These are phyloP conservation scores for Teratosphaeria destructans DNA, from an alignment of 2,329 filamentous ascomycete species.

Conservation along the genomic window DNA sequence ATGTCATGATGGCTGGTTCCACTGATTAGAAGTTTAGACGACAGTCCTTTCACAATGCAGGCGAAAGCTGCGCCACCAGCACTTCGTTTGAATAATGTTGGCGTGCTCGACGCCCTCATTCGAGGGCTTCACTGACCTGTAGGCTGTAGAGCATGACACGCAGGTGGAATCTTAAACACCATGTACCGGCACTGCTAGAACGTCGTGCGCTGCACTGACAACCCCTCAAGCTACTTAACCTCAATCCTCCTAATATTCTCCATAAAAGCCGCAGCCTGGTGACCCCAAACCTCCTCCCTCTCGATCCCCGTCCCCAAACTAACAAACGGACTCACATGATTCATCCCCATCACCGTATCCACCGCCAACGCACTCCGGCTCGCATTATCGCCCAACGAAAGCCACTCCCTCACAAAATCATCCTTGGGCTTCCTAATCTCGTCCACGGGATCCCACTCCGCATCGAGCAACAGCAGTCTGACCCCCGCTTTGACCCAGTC, in stretches of 20 bases:
- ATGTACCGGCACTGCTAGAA: too few relatives aligned
- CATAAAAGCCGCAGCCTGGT: conserved; percentile 14
- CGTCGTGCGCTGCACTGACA: too few relatives aligned
- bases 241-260: conserved; percentile 12
- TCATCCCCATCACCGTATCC: conserved; percentile 17
- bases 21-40: background rate
- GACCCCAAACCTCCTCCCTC: conserved; percentile 17
- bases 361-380: conserved; percentile 12
- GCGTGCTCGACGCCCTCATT: too few relatives aligned
- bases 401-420: conserved; percentile 16
- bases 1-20: background rate
- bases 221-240: background rate
- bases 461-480: conserved; percentile 12
- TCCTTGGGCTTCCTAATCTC: conserved; percentile 15
- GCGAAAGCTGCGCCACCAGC: too few relatives aligned
- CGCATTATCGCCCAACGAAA: conserved; percentile 6
- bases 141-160: too few relatives aligned
- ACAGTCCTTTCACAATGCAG: background rate
- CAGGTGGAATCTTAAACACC: too few relatives aligned
- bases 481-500: conserved; percentile 10
- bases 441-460: conserved; percentile 17
- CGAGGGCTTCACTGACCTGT: too few relatives aligned
- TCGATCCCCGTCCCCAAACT: conserved; percentile 15
- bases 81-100: too few relatives aligned
- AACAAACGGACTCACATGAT: conserved; percentile 17